Evolutionary conservation across 1,139 yeast species (phyloP), one percentile per base, ranked within the genome.

Genomic region (Zhuliangozyma parablackwelliae): DNA sequence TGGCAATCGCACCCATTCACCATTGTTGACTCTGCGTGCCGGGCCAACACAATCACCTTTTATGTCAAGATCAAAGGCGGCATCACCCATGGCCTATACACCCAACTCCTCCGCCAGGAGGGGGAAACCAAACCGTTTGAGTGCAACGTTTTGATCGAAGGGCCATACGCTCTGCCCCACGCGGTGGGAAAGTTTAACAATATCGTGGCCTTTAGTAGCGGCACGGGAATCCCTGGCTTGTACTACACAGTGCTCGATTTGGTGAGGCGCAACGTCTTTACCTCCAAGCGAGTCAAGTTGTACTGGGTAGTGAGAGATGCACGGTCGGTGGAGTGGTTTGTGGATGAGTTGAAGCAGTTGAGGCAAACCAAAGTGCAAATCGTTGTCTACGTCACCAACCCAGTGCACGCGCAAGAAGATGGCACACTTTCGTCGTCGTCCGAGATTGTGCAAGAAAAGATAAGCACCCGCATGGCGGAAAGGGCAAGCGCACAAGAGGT

Each of bases 1-100:
- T 75, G 78, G 78, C 78, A 76, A 54, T 70, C 79, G 0, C 81
- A 76, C 50, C 82, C 82, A 1, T 75, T 76, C 50, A 74, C 81
- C 1, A 59, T 74, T 39, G 69, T 67, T 33, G 69, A 65, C 44
- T 51, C 62, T 10, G 59, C 56, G 35, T 40, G n/a, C n/a, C 61
- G 50, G 52, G 61, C 44, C 38, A 41, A 6, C 46, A 62, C 35
- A 39, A 59, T 68, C 30, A 53, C 62, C 10, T 63, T 68, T 44
- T 66, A 59, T 50, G 40, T 63, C 30, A 68, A 68, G 52, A 67
- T 66, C 24, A 71, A 59, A 53, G 71, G 65, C 41, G 78, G 79
- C 48, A 58, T 59, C 41, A 57, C 63, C 32, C 72, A 59, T 58
- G 74, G 66, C 8, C 47, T 74, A 10, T 56, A 57, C 37, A 51